These are phyloP conservation scores for Alternaria rosae DNA, from an alignment of 2,329 filamentous ascomycete species.

Conservation along the genomic window DNA sequence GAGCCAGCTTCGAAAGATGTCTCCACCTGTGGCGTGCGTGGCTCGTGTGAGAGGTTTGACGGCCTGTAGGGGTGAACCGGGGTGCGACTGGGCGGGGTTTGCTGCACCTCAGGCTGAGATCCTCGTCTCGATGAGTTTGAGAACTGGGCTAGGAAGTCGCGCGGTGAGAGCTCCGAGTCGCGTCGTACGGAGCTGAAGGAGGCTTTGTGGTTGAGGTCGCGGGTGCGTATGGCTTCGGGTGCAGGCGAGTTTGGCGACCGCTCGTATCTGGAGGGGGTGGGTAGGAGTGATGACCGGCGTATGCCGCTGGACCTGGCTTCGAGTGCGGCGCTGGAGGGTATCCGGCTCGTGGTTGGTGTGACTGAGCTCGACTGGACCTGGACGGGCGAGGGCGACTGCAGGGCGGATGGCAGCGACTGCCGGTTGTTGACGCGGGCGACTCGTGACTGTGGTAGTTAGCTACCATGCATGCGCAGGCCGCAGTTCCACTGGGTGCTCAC, in stretches of 20 bases:
- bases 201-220: slow-evolving; percentile 41
- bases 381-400: slow-evolving; percentile 36
- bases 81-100: slow-evolving; percentile 45
- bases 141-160: slow-evolving; percentile 45
- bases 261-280: slow-evolving; percentile 36
- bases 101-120: slow-evolving; percentile 41
- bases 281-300: slow-evolving; percentile 44
- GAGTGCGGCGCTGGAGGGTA: slow-evolving; percentile 29
- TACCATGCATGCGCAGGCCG: background rate
- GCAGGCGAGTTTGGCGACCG: slow-evolving; percentile 40
- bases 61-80: slow-evolving; percentile 45
- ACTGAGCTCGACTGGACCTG: slow-evolving; percentile 29
- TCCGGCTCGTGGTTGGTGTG: slow-evolving; percentile 39
- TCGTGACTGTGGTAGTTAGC: slow-evolving; percentile 40
- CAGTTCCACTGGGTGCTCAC: slow-evolving; percentile 24
- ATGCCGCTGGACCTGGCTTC: slow-evolving; percentile 37
- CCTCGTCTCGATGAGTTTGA: slow-evolving; percentile 35
- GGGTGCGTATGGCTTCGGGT: slow-evolving; percentile 31
- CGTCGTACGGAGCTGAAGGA: slow-evolving; percentile 34
- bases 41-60: slow-evolving; percentile 43
- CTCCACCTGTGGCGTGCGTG: slow-evolving; percentile 37
- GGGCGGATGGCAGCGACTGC: slow-evolving; percentile 44
- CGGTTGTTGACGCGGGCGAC: slow-evolving; percentile 47
- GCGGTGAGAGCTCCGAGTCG: slow-evolving; percentile 43
- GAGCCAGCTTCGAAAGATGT: slow-evolving; percentile 37